These are phyloP conservation scores for Naegleria gruberi DNA, from an alignment of 208 protist genomes.

Conservation along the genomic window DNA sequence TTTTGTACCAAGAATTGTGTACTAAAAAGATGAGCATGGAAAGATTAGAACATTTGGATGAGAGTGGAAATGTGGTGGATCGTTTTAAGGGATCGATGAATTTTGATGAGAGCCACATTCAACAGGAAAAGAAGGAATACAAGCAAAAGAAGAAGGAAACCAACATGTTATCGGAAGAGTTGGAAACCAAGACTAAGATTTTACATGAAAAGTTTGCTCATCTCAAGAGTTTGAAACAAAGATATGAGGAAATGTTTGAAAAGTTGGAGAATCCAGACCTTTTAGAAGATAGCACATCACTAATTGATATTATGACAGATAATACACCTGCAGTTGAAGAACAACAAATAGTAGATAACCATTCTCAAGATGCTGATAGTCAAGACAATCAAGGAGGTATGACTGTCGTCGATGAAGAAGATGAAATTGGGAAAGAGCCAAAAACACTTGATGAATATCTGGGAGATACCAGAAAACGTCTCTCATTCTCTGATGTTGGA, in stretches of 20 bases:
- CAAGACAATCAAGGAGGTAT: too few relatives aligned
- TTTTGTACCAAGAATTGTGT: neutral
- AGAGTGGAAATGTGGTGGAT: neutral
- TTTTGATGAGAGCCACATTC: neutral
- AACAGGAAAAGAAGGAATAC: neutral
- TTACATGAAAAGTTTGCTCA: neutral
- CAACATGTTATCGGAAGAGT: neutral
- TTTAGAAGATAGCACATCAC: neutral
- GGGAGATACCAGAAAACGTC: neutral
- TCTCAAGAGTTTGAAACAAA: neutral
- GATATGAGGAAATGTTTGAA: neutral
- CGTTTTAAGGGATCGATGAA: neutral
- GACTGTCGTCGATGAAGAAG: neutral
- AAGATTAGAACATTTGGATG: neutral
- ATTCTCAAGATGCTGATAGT: too few relatives aligned
- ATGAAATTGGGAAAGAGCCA: neutral
- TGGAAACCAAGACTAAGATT: neutral
- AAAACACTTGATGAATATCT: neutral
- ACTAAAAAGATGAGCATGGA: neutral
- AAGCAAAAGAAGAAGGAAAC: neutral
- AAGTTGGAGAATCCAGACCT: neutral
- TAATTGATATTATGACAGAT: neutral
- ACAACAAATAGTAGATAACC: too few relatives aligned
- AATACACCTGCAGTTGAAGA: neutral
- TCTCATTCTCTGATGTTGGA: neutral